Evolutionary conservation across 73 alveolate genomes (phyloP).

Genomic region (Effrenium voratum): DNA sequence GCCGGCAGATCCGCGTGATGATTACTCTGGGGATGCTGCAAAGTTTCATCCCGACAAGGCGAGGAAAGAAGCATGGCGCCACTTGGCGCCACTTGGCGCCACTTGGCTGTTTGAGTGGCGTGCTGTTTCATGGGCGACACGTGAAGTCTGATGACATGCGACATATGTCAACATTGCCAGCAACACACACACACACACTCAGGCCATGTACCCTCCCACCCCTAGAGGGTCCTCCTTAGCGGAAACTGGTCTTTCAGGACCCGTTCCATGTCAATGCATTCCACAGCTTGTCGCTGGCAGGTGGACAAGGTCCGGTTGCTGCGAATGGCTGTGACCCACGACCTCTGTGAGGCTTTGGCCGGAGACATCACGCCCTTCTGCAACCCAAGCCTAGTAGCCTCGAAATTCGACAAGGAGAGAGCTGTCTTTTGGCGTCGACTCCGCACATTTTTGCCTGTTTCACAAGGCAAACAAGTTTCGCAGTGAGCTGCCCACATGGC

Average conservation of each 20-base stretch:
- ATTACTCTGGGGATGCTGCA: slow-evolving; percentile 37
- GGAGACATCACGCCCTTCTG: slow-evolving; percentile 94
- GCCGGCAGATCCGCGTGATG: slow-evolving; percentile 92
- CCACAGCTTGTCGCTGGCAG: too few relatives aligned
- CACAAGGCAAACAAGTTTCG: too few relatives aligned
- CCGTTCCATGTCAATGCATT: too few relatives aligned
- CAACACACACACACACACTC: too few relatives aligned
- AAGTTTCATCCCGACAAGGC: slow-evolving; percentile 66
- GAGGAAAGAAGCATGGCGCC: neutral
- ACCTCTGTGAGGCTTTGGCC: slow-evolving; percentile 91
- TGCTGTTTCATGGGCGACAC: too few relatives aligned
- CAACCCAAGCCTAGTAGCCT: slow-evolving; percentile 65
- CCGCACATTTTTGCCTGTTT: too few relatives aligned
- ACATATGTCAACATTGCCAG: too few relatives aligned
- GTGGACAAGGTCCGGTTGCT: slow-evolving; percentile 81
- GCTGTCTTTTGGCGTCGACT: neutral
- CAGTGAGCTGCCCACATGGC: too few relatives aligned
- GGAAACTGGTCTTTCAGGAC: too few relatives aligned
- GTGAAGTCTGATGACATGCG: too few relatives aligned
- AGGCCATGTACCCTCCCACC: too few relatives aligned
- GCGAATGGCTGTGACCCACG: slow-evolving; percentile 85
- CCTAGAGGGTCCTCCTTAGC: too few relatives aligned
- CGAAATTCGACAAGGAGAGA: slow-evolving; percentile 64
- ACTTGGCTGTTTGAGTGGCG: neutral
- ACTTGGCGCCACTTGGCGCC: neutral